phyloP scores from a whole-genome alignment of 345 rosid genomes.

The Salix purpurea region DNA sequence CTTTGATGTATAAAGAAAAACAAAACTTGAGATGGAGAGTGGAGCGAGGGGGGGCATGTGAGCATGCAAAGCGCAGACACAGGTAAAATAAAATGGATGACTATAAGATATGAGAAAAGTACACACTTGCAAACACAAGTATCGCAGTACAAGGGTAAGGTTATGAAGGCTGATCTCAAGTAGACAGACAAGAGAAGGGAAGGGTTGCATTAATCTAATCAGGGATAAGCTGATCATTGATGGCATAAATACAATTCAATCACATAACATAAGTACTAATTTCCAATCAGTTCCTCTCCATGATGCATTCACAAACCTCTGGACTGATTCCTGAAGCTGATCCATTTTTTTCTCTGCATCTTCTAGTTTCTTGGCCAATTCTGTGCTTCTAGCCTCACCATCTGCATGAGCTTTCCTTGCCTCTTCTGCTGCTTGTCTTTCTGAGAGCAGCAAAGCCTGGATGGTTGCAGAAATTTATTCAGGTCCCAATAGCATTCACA shows the following conservation, averaged over 20 bases:
- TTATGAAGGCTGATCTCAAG: not conserved
- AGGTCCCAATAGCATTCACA: constrained; percentile 6
- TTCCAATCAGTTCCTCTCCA: not conserved
- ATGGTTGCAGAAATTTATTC: constrained; percentile 8
- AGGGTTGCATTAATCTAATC: not conserved
- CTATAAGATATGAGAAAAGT: not conserved
- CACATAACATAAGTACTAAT: not conserved
- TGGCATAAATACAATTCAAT: not conserved
- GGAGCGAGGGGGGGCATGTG: not conserved
- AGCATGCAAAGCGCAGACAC: not conserved
- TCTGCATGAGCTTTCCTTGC: constrained; percentile 52
- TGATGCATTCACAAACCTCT: constrained; percentile 61
- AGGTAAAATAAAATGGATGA: not conserved
- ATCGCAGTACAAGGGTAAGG: not conserved
- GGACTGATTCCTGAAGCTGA: constrained; percentile 91
- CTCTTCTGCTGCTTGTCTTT: constrained; percentile 58
- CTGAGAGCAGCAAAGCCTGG: constrained; percentile 69
- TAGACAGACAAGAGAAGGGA: not conserved
- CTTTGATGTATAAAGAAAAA: constrained; percentile 16
- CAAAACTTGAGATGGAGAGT: not conserved
- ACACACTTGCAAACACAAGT: not conserved
- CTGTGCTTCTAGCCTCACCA: constrained; percentile 64
- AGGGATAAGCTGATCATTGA: not conserved
- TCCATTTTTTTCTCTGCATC: constrained; percentile 69
- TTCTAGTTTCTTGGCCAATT: constrained; percentile 72